A percentile compares a stretch with the other conserved stretches of the same genome.
Conservation (phyloP, 306 rosid species). For the Vachellia collinsii region DNA sequence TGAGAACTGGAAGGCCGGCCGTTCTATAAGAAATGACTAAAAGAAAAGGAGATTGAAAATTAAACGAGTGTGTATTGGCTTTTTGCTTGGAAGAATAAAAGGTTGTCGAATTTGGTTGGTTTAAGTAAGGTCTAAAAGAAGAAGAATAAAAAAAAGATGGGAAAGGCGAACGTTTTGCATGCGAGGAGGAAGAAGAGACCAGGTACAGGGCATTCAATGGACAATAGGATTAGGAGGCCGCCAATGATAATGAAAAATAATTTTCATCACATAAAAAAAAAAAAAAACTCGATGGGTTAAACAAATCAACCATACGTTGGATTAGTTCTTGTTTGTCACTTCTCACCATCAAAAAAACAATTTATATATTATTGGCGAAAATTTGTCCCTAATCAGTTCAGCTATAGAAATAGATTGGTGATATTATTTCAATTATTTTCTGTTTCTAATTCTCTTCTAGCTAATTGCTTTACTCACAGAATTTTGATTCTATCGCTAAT, state of each 20-base stretch:
- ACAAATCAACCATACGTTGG: not conserved
- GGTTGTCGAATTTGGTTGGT: not conserved
- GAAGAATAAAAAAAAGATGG: not conserved
- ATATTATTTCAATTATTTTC: no score
- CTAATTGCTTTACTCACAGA: no score
- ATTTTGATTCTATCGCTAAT: no score
- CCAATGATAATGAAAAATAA: not conserved
- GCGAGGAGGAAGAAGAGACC: not conserved
- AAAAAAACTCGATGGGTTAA: not conserved
- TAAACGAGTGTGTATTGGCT: not conserved
- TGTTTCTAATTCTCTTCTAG: no score
- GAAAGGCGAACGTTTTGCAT: not conserved
- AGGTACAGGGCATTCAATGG: not conserved
- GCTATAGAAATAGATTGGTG: no score
- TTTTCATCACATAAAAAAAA: not conserved
- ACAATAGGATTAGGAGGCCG: not conserved
- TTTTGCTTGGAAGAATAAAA: not conserved
- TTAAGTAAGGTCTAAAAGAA: no score
- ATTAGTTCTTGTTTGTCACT: no score
- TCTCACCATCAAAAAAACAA: no score
- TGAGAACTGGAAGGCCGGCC: no score
- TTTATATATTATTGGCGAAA: no score
- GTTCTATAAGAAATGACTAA: not conserved
- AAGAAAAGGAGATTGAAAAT: no score
- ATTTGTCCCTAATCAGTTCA: no score